A percentile compares a stretch with the other conserved stretches of the same genome.
phyloP scores from a whole-genome alignment of 2,329 filamentous ascomycete genomes.

The Diaporthe sp. region DNA sequence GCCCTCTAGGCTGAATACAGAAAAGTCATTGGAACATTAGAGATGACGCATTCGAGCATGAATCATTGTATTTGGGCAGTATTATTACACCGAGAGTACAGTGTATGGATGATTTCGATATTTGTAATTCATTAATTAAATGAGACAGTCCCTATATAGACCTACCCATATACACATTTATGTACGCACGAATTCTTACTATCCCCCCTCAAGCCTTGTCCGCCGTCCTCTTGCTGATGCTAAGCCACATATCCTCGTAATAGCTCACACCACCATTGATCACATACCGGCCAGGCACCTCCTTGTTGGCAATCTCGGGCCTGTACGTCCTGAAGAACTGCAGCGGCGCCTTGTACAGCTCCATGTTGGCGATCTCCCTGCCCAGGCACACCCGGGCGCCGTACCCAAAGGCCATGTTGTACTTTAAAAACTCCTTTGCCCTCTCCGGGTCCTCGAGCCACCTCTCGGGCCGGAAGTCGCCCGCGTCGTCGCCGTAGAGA shows the following conservation, averaged over 20 bases:
- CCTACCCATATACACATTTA: conserved; percentile 36
- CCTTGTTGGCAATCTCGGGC: conserved; percentile 47
- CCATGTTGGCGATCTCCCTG: conserved; percentile 57
- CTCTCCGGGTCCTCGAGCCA: conserved; percentile 57
- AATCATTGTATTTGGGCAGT: no score
- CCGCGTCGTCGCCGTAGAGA: conserved; percentile 67
- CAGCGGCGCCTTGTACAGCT: conserved; percentile 57
- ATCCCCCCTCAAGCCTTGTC: not conserved
- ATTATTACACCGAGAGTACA: no score
- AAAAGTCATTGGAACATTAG: not conserved
- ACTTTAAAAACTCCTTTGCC: conserved; percentile 59
- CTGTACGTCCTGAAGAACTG: conserved; percentile 58
- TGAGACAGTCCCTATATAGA: not conserved
- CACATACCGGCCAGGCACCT: conserved; percentile 51
- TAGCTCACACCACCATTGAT: conserved; percentile 59
- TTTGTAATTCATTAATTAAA: not conserved
- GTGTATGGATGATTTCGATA: not conserved
- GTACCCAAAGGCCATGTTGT: conserved; percentile 65
- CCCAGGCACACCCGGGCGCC: conserved; percentile 68
- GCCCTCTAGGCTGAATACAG: not conserved
- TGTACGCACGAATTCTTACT: not conserved
- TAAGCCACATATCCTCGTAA: conserved; percentile 57
- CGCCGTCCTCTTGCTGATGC: conserved; percentile 41
- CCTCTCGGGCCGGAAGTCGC: conserved; percentile 62
- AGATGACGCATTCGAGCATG: not conserved